Percentiles rank a stretch among this genome's conserved stretches.
These are phyloP conservation scores for Venturia nashicola DNA, from an alignment of 2,329 filamentous ascomycete genomes.

Conservation along the genomic window DNA sequence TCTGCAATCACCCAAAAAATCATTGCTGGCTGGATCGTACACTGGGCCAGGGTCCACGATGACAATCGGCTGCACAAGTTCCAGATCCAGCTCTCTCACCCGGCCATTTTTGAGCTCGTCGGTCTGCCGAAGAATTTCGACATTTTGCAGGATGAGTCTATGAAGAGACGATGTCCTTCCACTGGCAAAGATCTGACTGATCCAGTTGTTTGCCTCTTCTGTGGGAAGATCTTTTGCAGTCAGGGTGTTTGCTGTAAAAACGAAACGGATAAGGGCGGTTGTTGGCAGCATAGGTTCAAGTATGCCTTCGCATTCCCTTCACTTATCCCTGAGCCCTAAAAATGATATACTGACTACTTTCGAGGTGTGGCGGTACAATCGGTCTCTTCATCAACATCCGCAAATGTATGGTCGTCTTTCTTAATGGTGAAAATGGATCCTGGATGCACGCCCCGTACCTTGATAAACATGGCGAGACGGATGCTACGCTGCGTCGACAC, in stretches of 20 bases:
- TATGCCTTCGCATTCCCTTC: conserved; percentile 35
- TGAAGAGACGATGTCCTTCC: conserved; percentile 69
- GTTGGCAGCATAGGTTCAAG: conserved; percentile 81
- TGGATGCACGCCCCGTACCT: conserved; percentile 86
- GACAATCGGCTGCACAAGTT: conserved; percentile 15
- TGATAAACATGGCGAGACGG: conserved; percentile 89
- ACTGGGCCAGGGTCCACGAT: conserved; percentile 35
- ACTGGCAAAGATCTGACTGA: conserved; percentile 87
- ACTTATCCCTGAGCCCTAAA: background rate
- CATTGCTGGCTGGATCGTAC: conserved; percentile 61
- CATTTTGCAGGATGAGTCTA: conserved; percentile 81
- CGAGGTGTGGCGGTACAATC: conserved; percentile 73
- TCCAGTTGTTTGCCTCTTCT: conserved; percentile 85
- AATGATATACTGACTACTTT: background rate
- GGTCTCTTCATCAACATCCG: conserved; percentile 96
- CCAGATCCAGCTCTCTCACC: conserved; percentile 52
- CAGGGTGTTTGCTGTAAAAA: conserved; percentile 86
- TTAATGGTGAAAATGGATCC: conserved; percentile 70
- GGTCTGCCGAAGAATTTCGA: conserved; percentile 89
- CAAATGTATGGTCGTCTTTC: conserved; percentile 84
- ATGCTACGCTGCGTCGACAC: conserved; percentile 73
- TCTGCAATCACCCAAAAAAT: conserved; percentile 34
- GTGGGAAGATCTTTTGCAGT: conserved; percentile 91
- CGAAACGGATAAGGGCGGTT: conserved; percentile 56
- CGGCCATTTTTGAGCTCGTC: conserved; percentile 85